phyloP scores from a whole-genome alignment of 2,329 filamentous ascomycete genomes.

The Trichoderma lentiforme region DNA sequence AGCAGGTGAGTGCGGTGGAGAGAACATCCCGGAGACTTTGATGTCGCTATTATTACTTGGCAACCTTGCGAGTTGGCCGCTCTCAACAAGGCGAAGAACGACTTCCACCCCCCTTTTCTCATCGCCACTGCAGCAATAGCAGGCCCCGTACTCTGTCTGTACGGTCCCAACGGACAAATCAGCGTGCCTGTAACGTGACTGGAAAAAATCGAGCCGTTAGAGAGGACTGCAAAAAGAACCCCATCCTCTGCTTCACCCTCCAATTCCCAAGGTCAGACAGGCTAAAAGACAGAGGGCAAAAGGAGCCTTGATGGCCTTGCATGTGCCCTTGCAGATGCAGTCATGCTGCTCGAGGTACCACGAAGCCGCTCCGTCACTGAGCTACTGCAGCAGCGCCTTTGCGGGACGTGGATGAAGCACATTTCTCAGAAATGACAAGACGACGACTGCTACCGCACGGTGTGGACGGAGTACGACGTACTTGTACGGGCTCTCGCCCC shows the following conservation, averaged over 20 bases:
- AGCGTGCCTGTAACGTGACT: neutral
- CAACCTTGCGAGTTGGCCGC: neutral
- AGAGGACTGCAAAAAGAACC: neutral
- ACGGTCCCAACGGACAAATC: neutral
- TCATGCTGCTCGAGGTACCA: neutral
- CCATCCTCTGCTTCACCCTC: neutral
- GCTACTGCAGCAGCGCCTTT: neutral
- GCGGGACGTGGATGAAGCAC: neutral
- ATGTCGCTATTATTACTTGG: neutral
- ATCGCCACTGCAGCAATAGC: neutral
- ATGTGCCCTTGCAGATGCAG: neutral
- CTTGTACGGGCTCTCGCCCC: neutral
- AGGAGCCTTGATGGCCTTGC: neutral
- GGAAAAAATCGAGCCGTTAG: neutral
- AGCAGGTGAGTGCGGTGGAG: neutral
- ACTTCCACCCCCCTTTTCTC: neutral
- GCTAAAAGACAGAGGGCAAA: neutral
- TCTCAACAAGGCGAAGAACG: neutral
- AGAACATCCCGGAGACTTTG: neutral
- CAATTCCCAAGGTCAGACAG: neutral
- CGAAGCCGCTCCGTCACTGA: neutral
- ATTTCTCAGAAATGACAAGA: neutral
- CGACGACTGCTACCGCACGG: neutral
- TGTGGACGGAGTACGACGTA: neutral
- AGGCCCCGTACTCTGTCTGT: neutral